These are phyloP conservation scores for Termitomyces sp. DNA, from an alignment of 1,284 basidiomycete species.

Conservation along the genomic window DNA sequence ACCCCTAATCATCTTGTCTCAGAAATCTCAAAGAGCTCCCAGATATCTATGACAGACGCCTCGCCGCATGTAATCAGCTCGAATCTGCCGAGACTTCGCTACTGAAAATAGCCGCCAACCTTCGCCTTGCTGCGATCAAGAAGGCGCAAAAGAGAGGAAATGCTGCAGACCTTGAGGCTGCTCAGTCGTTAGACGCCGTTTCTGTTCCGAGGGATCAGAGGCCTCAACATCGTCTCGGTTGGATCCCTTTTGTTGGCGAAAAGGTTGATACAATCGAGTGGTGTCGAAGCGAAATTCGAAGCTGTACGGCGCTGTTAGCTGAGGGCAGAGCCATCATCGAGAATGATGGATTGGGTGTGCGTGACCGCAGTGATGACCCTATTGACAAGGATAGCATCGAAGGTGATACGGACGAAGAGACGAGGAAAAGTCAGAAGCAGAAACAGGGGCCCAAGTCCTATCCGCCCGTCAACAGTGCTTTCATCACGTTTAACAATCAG, in stretches of 20 bases:
- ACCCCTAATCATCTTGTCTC: background rate
- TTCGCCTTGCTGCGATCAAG: conserved; percentile 42
- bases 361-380: conserved; percentile 11
- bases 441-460: conserved; percentile 37
- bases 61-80: conserved; percentile 71
- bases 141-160: conserved; percentile 16
- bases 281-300: conserved; percentile 69
- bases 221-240: conserved; percentile 74
- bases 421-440: conserved; percentile 18
- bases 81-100: conserved; percentile 82
- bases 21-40: conserved; percentile 81
- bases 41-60: conserved; percentile 74
- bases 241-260: conserved; percentile 58
- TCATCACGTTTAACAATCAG: conserved; percentile 92
- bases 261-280: conserved; percentile 94
- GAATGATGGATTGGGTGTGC: conserved; percentile 14
- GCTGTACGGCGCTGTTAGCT: conserved; percentile 46
- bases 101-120: conserved; percentile 70
- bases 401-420: conserved; percentile 13
- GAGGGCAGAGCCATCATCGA: conserved; percentile 35
- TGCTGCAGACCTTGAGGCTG: conserved; percentile 14
- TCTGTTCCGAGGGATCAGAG: conserved; percentile 63
- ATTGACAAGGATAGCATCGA: conserved; percentile 7
- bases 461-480: conserved; percentile 78
- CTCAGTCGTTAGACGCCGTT: conserved; percentile 15